These are phyloP conservation scores for Barnettozyma hawaiiensis DNA, from an alignment of 1,139 yeast species.

Conservation along the genomic window DNA sequence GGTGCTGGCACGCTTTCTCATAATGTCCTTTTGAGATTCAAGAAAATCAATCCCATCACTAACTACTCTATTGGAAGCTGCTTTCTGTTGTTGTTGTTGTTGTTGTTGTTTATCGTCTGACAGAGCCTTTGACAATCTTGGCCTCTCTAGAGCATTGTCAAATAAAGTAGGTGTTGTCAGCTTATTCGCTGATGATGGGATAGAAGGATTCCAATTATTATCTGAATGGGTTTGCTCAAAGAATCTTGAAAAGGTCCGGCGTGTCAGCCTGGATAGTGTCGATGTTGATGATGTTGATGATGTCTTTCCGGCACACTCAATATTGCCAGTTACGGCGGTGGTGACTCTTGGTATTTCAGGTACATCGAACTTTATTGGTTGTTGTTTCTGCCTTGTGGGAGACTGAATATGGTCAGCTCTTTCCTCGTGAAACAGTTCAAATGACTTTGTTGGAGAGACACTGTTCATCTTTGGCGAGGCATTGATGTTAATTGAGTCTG, in stretches of 20 bases:
- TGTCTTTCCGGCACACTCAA: constrained; percentile 1
- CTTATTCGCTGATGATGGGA: neutral
- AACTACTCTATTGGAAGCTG: too few species aligned
- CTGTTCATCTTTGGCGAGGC: constrained; percentile 12
- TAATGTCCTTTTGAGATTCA: constrained; percentile 6
- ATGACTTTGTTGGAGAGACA: constrained; percentile 19
- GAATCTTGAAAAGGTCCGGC: constrained; percentile 17
- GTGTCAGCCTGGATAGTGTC: constrained; percentile 14
- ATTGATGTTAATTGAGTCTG: constrained; percentile 6
- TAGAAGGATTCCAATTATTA: neutral
- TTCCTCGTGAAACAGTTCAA: constrained; percentile 8
- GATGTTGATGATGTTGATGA: too few species aligned
- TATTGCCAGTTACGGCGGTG: neutral
- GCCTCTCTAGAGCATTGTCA: constrained; percentile 2
- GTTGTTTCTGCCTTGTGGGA: neutral
- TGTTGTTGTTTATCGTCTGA: constrained; percentile 15
- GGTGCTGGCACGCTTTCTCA: constrained; percentile 22
- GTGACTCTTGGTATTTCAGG: neutral
- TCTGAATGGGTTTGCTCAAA: constrained; percentile 12
- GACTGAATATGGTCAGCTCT: constrained; percentile 1
- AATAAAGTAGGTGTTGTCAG: constrained; percentile 1
- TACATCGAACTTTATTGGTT: constrained; percentile 1
- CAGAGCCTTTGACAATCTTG: constrained; percentile 11
- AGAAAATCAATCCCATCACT: neutral
- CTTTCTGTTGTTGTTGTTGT: too few species aligned